Conservation (phyloP, 2,329 filamentous ascomycete genomes). For the Beauveria sp. region DNA sequence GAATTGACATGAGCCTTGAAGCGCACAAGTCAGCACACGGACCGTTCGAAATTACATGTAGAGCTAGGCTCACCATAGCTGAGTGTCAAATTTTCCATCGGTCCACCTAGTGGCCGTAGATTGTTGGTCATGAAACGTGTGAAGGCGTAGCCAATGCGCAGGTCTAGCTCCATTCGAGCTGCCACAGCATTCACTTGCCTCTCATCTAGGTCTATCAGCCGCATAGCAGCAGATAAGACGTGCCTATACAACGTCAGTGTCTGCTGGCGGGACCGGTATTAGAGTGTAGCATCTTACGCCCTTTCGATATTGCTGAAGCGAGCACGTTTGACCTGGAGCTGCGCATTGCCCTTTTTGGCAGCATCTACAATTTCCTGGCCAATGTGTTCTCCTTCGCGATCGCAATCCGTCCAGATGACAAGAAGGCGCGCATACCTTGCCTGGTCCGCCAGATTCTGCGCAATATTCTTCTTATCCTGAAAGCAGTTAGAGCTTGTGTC, state of each 20-base stretch:
- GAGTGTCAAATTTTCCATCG: conserved; percentile 57
- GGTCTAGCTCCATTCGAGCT: conserved; percentile 83
- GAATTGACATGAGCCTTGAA: conserved; percentile 73
- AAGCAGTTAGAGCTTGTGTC: conserved; percentile 11
- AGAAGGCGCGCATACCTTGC: conserved; percentile 66
- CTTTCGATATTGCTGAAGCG: conserved; percentile 94
- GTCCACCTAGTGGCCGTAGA: conserved; percentile 63
- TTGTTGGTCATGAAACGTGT: conserved; percentile 79
- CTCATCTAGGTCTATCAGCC: conserved; percentile 72
- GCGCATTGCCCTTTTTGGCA: conserved; percentile 64
- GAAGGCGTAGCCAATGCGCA: conserved; percentile 87
- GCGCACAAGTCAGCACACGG: conserved; percentile 23
- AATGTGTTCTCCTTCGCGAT: conserved; percentile 95
- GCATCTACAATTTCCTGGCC: conserved; percentile 82
- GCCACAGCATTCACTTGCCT: conserved; percentile 80
- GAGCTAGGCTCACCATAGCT: conserved; percentile 61
- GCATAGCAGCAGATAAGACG: conserved; percentile 73
- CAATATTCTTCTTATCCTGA: conserved; percentile 72
- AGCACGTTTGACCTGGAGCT: conserved; percentile 75
- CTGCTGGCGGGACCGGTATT: conserved; percentile 7
- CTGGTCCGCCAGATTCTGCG: conserved; percentile 75
- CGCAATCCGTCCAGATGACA: conserved; percentile 98
- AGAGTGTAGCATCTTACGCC: conserved; percentile 48
- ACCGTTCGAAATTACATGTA: background rate
- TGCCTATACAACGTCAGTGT: conserved; percentile 47